Evolutionary conservation across 2,329 filamentous ascomycete species (phyloP), one percentile per base, ranked within the genome.

Genomic region (Pezicula neosporulosa): DNA sequence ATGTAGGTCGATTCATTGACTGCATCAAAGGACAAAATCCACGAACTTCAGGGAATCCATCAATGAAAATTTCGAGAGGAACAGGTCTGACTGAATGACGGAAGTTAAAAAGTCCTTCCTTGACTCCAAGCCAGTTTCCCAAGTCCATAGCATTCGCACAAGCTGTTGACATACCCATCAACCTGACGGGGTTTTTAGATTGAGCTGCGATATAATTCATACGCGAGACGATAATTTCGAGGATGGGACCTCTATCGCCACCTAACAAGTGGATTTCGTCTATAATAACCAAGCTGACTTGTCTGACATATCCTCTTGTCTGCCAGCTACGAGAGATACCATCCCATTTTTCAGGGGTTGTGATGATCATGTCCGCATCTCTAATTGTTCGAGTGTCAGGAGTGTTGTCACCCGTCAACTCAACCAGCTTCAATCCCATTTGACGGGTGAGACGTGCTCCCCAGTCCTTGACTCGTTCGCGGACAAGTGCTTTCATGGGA

Each of bases 151-250:
- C 94, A 66, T 99, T 99, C 13, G 94, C 94, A 63, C 93, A 97
- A 9, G 94, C 95, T 16, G 94, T 99, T 2, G 94, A 99, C 95
- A 99, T 99, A n/a, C 94, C 94, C 56, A 99, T 80, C 5, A 99
- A 77, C 4, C 94, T 83, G 19, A 99, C 93, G 0, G 90, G 83
- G 47, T 86, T 90, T 64, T 96, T 91, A 38, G 90, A 96, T 55
- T 96, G 91, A 2, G 92, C 89, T 1, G 93, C 94, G 63, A 99
- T 99, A 68, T 97, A 99, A 68, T 99, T 99, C 95, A 99, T 97
- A 61, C 83, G 81, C 35, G 83, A 86, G 13, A 87, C 95, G 57
- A 99, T 99, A 62, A 99, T 99, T 71, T 99, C 94, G 46, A 99
- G 77, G 80, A 99, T 99, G 1, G 95, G 95, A 19, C 93, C 94